These are phyloP conservation scores for Lentinula aciculospora DNA, from an alignment of 768 basidiomycete species.

Conservation along the genomic window DNA sequence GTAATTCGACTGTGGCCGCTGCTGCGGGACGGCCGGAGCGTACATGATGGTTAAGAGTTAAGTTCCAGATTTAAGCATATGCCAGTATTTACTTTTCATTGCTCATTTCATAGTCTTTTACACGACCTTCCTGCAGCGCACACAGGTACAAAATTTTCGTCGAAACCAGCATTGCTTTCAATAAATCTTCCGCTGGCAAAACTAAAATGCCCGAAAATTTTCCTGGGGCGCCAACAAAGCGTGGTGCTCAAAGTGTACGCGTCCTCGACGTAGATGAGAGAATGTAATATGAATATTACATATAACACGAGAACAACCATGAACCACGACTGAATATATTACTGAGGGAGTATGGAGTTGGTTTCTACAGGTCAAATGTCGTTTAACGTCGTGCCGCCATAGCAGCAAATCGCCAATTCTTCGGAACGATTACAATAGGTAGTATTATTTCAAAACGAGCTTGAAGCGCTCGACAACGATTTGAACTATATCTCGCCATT, in stretches of 20 bases:
- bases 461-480: constrained; percentile 58
- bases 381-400: too few species aligned
- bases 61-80: neutral
- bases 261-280: neutral
- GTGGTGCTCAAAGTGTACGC: neutral
- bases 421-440: too few species aligned
- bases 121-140: neutral
- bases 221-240: neutral
- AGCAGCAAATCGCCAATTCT: too few species aligned
- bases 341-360: too few species aligned
- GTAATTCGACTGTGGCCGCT: constrained; percentile 17
- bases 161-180: too few species aligned
- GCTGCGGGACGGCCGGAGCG: constrained; percentile 16
- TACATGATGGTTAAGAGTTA: constrained; percentile 17
- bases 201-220: neutral
- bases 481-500: constrained; percentile 86
- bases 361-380: too few species aligned
- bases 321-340: neutral
- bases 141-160: too few species aligned
- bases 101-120: too few species aligned
- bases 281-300: neutral
- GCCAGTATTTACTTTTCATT: neutral
- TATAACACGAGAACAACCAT: neutral
- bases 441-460: constrained; percentile 16
- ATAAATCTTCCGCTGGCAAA: neutral